Conservation (phyloP, 176 grass and related monocot genomes). For the Saccharum officinarum region DNA sequence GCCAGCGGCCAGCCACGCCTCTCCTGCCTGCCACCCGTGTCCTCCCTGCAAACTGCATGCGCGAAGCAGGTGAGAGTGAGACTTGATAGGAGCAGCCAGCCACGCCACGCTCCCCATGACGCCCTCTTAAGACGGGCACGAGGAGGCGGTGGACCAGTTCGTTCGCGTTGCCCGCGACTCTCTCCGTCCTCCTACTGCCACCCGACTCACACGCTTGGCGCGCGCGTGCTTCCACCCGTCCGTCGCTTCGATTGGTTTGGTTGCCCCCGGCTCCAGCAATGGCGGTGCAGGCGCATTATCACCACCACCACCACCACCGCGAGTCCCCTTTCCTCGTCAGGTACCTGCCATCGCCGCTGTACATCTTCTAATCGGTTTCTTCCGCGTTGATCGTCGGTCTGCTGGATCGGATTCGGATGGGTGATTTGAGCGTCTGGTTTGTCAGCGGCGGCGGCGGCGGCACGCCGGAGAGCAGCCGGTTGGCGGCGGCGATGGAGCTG, state of each 20-base stretch:
- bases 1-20: background rate
- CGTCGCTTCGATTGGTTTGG: slow-evolving; percentile 6
- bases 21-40: background rate
- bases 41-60: slow-evolving; percentile 20
- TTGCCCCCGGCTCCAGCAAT: slow-evolving; percentile 17
- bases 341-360: slow-evolving; percentile 17
- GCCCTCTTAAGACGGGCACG: slow-evolving; percentile 41
- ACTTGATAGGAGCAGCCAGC: background rate
- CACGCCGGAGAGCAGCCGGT: slow-evolving; percentile 11
- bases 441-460: slow-evolving; percentile 22
- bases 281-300: slow-evolving; percentile 40
- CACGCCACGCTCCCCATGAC: slow-evolving; percentile 7
- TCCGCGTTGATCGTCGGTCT: background rate
- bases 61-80: slow-evolving; percentile 30
- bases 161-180: slow-evolving; percentile 49
- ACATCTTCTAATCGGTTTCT: background rate
- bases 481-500: slow-evolving; percentile 8
- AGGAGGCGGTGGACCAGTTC: slow-evolving; percentile 58
- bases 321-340: slow-evolving; percentile 32
- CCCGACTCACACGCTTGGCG: slow-evolving; percentile 31
- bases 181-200: slow-evolving; percentile 25
- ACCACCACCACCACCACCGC: background rate
- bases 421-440: slow-evolving; percentile 29
- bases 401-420: slow-evolving; percentile 22
- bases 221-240: slow-evolving; percentile 22